Evolutionary conservation across 352 stramenopile genomes (phyloP), one percentile per base, ranked within the genome.

Genomic region (Phytophthora constricta): DNA sequence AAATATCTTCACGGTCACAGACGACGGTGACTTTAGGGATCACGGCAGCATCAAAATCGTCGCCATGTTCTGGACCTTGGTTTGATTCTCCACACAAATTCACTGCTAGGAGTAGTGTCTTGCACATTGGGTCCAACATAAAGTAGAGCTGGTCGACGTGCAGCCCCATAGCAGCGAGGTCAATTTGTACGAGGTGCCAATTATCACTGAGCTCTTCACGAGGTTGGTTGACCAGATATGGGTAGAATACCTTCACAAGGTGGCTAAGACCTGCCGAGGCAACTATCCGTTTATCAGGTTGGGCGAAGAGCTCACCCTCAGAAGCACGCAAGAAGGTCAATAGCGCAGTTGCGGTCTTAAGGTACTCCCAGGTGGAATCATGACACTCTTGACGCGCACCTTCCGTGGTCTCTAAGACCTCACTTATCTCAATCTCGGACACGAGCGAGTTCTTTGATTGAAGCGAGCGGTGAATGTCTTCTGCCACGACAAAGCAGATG

Each of bases 201-300:
- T 67, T 76, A 2, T 62, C 37, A 7, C 59, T 37, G 14, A 90
- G 65, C 37, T 74, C 68, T 54, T 91, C 82, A 46, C 70, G 71
- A 8, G 80, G 54, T 20, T 86, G 52, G 41, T 76, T 89, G 0
- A 86, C 64, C 31, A 93, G 27, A 46, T 93, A 92, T 23, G 85
- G 85, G 48, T 93, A 93, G 45, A 90, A 92, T 11, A 90, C 59
- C 46, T 81, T 82, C 4, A 91, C 33, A 14, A 93, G 50, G 5
- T 20, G 49, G 41, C 65, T 87, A 10, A 92, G 42, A 10, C 72
- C 77, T 27, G 19, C 5, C 3, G 67, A 83, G 14, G 55, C 26
- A 39, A 31, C 17, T 42, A 52, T 42, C 33, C 42, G 28, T n/a
- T 14, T 43, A 51, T 51, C 17, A 49, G 10, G n/a, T 20, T 28